These are phyloP conservation scores for Lachnellula suecica DNA, from an alignment of 2,329 filamentous ascomycete species.

Conservation along the genomic window DNA sequence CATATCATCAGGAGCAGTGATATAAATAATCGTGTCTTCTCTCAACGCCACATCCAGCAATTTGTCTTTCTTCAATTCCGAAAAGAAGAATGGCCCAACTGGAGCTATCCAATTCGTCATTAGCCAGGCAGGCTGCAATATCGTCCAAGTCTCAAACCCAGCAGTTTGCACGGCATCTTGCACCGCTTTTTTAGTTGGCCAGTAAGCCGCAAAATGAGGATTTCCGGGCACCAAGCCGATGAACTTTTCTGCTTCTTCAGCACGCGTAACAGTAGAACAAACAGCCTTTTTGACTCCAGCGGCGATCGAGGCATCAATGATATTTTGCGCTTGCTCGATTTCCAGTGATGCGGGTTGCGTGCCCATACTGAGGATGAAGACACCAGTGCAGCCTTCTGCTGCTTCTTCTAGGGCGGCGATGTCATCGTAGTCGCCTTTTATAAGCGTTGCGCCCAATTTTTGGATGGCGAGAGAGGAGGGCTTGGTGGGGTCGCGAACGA, in stretches of 20 bases:
- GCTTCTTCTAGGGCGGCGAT: not conserved
- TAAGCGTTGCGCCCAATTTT: not conserved
- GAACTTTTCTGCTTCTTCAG: not conserved
- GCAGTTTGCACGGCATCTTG: not conserved
- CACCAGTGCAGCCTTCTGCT: not conserved
- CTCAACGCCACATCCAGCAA: not conserved
- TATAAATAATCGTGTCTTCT: not conserved
- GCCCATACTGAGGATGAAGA: not conserved
- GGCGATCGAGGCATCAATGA: not conserved
- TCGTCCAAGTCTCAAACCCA: conserved; percentile 8
- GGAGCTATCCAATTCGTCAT: conserved; percentile 4
- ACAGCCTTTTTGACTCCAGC: conserved; percentile 1
- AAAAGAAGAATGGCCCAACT: not conserved
- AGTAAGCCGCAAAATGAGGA: not conserved
- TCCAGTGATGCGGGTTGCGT: not conserved
- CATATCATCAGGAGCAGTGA: conserved; percentile 3
- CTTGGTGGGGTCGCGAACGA: conserved; percentile 1
- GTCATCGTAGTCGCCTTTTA: not conserved
- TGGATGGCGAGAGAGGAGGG: not conserved
- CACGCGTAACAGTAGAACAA: not conserved
- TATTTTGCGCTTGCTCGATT: not conserved
- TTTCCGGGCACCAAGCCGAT: not conserved
- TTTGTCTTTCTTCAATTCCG: not conserved
- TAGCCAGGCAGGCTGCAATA: conserved; percentile 3
- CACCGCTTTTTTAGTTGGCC: not conserved